Evolutionary conservation across 495 filamentous ascomycete species (phyloP).

Genomic region (Durotheca rogersii): DNA sequence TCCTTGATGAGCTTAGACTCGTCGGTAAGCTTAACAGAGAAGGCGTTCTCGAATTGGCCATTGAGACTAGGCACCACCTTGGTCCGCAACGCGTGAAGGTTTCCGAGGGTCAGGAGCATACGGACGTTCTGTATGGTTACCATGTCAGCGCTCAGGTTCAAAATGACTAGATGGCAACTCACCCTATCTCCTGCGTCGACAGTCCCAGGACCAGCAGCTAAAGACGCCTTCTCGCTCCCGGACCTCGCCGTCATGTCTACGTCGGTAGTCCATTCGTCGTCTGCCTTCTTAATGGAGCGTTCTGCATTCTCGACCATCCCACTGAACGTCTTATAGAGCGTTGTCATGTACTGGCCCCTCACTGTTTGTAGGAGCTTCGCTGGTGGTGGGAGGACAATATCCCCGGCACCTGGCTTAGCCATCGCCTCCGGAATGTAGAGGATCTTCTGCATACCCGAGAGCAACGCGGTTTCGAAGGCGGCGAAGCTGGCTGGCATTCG

Average conservation of each 20-base stretch:
- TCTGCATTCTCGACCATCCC: constrained; percentile 97
- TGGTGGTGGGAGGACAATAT: constrained; percentile 79
- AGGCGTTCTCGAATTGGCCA: constrained; percentile 81
- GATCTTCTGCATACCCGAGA: constrained; percentile 87
- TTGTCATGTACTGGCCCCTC: constrained; percentile 81
- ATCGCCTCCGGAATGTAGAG: constrained; percentile 85
- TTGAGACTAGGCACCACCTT: constrained; percentile 81
- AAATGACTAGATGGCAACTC: constrained; percentile 37
- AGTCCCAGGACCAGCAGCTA: constrained; percentile 48
- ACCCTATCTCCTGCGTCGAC: constrained; percentile 71
- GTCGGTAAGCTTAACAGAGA: constrained; percentile 87
- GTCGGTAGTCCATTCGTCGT: constrained; percentile 60
- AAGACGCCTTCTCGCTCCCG: constrained; percentile 24
- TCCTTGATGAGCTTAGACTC: constrained; percentile 88
- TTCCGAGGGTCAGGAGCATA: constrained; percentile 88
- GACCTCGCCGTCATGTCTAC: constrained; percentile 32
- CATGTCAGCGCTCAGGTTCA: constrained; percentile 27
- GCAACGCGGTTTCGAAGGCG: constrained; percentile 73
- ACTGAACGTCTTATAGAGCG: constrained; percentile 86
- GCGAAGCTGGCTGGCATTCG: constrained; percentile 84
- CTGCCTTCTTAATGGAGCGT: constrained; percentile 58
- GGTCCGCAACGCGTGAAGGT: constrained; percentile 74
- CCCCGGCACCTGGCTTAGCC: constrained; percentile 61
- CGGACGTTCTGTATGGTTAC: constrained; percentile 74
- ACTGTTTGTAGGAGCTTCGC: constrained; percentile 84